Evolutionary conservation across 805 yeast species (phyloP), one percentile per base, ranked within the genome.

Genomic region (Lipomyces mesembrius): DNA sequence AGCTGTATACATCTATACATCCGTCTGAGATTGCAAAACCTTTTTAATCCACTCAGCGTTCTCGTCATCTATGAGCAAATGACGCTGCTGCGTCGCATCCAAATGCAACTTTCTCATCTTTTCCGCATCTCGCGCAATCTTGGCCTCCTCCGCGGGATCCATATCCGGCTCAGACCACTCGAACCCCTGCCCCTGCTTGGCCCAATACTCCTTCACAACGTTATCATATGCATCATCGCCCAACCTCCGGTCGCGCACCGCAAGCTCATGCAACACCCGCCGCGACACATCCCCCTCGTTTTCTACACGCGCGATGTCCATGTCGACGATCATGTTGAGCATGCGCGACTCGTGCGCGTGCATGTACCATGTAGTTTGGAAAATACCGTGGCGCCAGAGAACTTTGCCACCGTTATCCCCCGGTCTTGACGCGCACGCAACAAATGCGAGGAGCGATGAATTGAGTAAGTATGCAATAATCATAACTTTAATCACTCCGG

Each of bases 121-220:
- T 59, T 37, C 62, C 17, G 56, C 63, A 87, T 69, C 71, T 3
- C 71, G 60, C 14, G 46, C 61, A 12, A 52, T 9, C 54, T 67
- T 67, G 20, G 55, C 66, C 32, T 66, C 67, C 25, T 88, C 92
- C 0, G 95, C 96, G 0, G 97, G 97, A 74, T 91, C 97, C 74
- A 89, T 89, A 75, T 91, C 97, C 0, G 96, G 96, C 74, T 91
- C 97, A 12, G 85, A 88, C 97, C 97, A 91, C 67, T 88, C 90
- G 74, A 90, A 91, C 14, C 92, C 92, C 63, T 88, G 93, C 37
- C 97, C 97, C 7, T 91, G 90, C 54, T 89, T 83, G 75, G 90
- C 86, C 97, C 97, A 91, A 78, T 90, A 91, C 72, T 92, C 96
- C 74, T 90, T 89, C 71, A 91, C 73, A 80, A 86, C 82, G 58